Evolutionary conservation across 176 grass and related monocot genomes (phyloP).

Genomic region (Hsuehochloa calcarea): DNA sequence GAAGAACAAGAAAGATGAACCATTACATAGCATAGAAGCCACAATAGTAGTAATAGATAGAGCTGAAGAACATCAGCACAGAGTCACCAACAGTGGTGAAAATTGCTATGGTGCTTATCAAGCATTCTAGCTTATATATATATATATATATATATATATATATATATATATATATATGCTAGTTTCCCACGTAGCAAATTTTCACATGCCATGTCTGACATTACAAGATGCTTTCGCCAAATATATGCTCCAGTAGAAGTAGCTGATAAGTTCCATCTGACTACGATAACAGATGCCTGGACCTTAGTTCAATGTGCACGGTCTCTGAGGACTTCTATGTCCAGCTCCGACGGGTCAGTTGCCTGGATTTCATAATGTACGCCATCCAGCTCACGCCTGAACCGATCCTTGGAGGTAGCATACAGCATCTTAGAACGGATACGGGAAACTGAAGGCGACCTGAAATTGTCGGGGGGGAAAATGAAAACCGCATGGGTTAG

Average conservation of each 20-base stretch:
- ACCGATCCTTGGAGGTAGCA: constrained; percentile 57
- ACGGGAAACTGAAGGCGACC: constrained; percentile 55
- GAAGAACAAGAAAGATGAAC: not conserved
- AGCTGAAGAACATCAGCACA: not conserved
- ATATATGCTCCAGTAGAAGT: not conserved
- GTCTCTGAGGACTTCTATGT: constrained; percentile 54
- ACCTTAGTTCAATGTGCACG: constrained; percentile 35
- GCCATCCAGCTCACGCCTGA: constrained; percentile 58
- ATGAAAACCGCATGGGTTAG: too few relatives aligned
- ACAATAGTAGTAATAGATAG: not conserved
- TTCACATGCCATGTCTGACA: not conserved
- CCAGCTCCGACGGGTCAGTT: constrained; percentile 60
- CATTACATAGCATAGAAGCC: not conserved
- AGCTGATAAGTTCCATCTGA: not conserved
- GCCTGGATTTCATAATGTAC: constrained; percentile 79
- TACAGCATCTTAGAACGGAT: constrained; percentile 74
- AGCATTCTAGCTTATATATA: not conserved
- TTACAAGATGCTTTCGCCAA: not conserved
- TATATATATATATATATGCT: not conserved
- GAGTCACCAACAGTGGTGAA: not conserved
- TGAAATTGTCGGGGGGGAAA: not conserved
- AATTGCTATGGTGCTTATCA: not conserved
- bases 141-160: not conserved
- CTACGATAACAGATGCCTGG: not conserved
- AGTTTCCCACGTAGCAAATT: not conserved